A percentile compares a stretch with the other conserved stretches of the same genome.
These are phyloP conservation scores for Claviceps pazoutovae DNA, from an alignment of 2,329 filamentous ascomycete genomes.

Conservation along the genomic window DNA sequence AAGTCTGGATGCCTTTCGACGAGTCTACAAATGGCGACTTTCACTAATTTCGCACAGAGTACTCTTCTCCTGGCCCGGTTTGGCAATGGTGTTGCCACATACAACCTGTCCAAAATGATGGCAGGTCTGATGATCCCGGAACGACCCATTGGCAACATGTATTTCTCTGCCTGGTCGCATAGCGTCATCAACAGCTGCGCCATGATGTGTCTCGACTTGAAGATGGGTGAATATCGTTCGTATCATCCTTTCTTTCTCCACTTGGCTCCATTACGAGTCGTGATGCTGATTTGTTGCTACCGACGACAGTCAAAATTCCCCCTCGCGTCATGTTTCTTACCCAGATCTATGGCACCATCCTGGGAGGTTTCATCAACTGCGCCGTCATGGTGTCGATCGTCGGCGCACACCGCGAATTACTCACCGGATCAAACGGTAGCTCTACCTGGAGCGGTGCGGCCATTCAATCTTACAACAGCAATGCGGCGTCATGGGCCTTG, in stretches of 20 bases:
- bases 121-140: slow-evolving; percentile 36
- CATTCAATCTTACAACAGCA: slow-evolving; percentile 31
- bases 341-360: slow-evolving; percentile 26
- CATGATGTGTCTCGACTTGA: slow-evolving; percentile 37
- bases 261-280: not conserved
- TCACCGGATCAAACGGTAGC: slow-evolving; percentile 25
- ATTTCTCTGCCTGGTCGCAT: slow-evolving; percentile 45
- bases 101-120: slow-evolving; percentile 42
- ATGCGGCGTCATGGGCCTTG: slow-evolving; percentile 17
- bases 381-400: slow-evolving; percentile 32
- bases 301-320: slow-evolving; percentile 14
- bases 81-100: slow-evolving; percentile 32
- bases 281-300: not conserved
- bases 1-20: not conserved
- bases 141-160: slow-evolving; percentile 41
- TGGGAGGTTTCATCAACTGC: slow-evolving; percentile 31
- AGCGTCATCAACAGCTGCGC: slow-evolving; percentile 38
- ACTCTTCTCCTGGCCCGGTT: slow-evolving; percentile 36
- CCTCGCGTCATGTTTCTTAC: slow-evolving; percentile 26
- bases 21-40: not conserved
- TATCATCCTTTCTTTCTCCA: slow-evolving; percentile 1
- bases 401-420: slow-evolving; percentile 24
- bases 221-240: slow-evolving; percentile 44
- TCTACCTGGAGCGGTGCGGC: slow-evolving; percentile 34
- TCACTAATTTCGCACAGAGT: slow-evolving; percentile 21